Conservation (phyloP, 1,284 basidiomycete genomes). For the Fomitopsis pinicola region DNA sequence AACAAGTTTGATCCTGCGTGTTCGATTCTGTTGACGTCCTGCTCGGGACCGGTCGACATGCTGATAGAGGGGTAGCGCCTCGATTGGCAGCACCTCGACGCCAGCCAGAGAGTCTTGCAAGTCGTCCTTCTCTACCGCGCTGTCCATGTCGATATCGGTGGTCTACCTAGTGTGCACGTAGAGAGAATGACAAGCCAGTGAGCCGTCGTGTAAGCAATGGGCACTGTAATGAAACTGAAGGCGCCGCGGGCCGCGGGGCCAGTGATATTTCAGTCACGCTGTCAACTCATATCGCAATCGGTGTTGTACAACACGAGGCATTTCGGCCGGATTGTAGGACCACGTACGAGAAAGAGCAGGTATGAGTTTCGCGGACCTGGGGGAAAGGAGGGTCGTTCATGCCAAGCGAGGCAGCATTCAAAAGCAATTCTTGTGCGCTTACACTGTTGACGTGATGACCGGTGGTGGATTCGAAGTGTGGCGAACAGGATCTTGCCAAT, state of each 20-base stretch:
- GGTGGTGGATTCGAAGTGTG: neutral
- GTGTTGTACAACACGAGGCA: neutral
- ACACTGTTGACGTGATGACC: neutral
- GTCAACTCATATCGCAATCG: neutral
- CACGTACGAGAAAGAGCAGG: neutral
- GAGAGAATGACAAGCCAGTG: neutral
- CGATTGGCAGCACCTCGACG: neutral
- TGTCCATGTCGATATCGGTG: neutral
- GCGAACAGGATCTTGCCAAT: neutral
- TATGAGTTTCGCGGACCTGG: neutral
- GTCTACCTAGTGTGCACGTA: neutral
- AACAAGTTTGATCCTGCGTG: neutral
- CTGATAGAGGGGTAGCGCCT: neutral
- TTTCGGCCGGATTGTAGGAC: neutral
- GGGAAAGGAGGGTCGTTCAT: too few species aligned
- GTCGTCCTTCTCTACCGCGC: neutral
- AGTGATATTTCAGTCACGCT: neutral
- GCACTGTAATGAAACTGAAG: neutral
- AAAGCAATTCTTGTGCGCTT: neutral
- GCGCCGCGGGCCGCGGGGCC: neutral
- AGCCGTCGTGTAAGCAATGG: neutral
- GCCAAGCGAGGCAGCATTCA: too few species aligned
- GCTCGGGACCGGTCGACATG: neutral
- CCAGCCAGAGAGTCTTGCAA: neutral
- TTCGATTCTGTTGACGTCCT: neutral